These are phyloP conservation scores for Auricularia sp. DNA, from an alignment of 768 basidiomycete species.

Conservation along the genomic window DNA sequence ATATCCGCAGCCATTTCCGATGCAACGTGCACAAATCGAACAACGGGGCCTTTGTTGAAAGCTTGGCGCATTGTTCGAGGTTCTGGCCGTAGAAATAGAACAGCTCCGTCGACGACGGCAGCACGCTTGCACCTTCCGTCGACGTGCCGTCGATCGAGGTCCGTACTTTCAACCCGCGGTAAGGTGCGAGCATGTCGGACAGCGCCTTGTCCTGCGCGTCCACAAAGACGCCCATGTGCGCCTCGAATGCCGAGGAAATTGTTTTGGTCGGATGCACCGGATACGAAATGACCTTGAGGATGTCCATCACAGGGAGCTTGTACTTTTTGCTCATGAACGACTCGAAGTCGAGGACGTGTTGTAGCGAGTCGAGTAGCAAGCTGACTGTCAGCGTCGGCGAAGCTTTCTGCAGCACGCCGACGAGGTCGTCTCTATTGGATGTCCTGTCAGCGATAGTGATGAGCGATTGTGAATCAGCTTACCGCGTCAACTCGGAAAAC, in stretches of 20 bases:
- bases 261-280: slow-evolving; percentile 43
- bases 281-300: slow-evolving; percentile 39
- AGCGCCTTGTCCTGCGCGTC: slow-evolving; percentile 96
- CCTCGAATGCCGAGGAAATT: slow-evolving; percentile 86
- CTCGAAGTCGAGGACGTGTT: slow-evolving; percentile 85
- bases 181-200: slow-evolving; percentile 80
- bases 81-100: slow-evolving; percentile 97
- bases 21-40: slow-evolving; percentile 74
- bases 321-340: slow-evolving; percentile 71
- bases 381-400: slow-evolving; percentile 65
- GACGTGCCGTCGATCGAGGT: slow-evolving; percentile 50
- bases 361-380: slow-evolving; percentile 74
- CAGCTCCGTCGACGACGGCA: slow-evolving; percentile 89
- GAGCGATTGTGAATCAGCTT: slow-evolving; percentile 7
- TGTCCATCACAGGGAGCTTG: slow-evolving; percentile 63
- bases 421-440: slow-evolving; percentile 64
- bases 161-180: slow-evolving; percentile 55
- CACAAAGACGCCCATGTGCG: slow-evolving; percentile 86
- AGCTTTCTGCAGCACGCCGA: slow-evolving; percentile 69
- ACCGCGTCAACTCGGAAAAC: slow-evolving; percentile 90
- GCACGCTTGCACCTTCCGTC: slow-evolving; percentile 45
- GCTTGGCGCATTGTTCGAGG: slow-evolving; percentile 85
- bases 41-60: slow-evolving; percentile 76
- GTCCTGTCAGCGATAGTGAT: neutral
- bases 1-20: slow-evolving; percentile 90